Evolutionary conservation across 2,329 filamentous ascomycete genomes (phyloP).

Genomic region (Stagonosporopsis chrysanthemi): DNA sequence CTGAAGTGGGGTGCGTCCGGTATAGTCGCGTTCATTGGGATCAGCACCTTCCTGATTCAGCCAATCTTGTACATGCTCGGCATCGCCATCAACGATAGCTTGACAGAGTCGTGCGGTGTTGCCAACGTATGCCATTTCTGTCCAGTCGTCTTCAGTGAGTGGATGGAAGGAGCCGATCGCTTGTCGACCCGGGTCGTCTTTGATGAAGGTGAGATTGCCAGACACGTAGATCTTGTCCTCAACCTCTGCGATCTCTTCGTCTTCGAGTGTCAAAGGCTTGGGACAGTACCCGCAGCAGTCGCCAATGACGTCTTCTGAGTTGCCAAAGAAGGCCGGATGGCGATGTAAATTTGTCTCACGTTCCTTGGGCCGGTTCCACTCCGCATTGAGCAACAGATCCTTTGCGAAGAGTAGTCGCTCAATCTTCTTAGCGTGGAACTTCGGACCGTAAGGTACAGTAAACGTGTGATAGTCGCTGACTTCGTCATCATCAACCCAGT

Average conservation of each 20-base stretch:
- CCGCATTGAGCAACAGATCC: constrained; percentile 79
- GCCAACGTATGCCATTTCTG: constrained; percentile 87
- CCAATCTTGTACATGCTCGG: constrained; percentile 76
- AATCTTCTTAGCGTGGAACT: constrained; percentile 69
- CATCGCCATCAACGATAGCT: constrained; percentile 77
- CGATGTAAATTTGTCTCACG: constrained; percentile 80
- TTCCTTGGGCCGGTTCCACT: constrained; percentile 82
- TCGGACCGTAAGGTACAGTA: constrained; percentile 71
- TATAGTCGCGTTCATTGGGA: constrained; percentile 68
- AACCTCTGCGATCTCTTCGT: constrained; percentile 73
- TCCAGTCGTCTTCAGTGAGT: constrained; percentile 83
- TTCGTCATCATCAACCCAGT: constrained; percentile 81
- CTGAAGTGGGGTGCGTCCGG: constrained; percentile 78
- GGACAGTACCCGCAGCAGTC: constrained; percentile 88
- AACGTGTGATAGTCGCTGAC: constrained; percentile 76
- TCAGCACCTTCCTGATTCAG: constrained; percentile 71
- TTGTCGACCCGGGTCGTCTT: constrained; percentile 83
- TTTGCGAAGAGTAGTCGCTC: constrained; percentile 84
- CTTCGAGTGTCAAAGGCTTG: constrained; percentile 71
- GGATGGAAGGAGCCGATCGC: constrained; percentile 78
- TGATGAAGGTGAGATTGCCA: constrained; percentile 75
- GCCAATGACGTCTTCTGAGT: constrained; percentile 71
- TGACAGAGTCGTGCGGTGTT: constrained; percentile 80
- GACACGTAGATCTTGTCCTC: constrained; percentile 80
- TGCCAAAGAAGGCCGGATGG: constrained; percentile 85